Percentiles rank a stretch among this genome's conserved stretches.
These are phyloP conservation scores for Ascochyta viciae-villosae DNA, from an alignment of 2,329 filamentous ascomycete species.

Conservation along the genomic window DNA sequence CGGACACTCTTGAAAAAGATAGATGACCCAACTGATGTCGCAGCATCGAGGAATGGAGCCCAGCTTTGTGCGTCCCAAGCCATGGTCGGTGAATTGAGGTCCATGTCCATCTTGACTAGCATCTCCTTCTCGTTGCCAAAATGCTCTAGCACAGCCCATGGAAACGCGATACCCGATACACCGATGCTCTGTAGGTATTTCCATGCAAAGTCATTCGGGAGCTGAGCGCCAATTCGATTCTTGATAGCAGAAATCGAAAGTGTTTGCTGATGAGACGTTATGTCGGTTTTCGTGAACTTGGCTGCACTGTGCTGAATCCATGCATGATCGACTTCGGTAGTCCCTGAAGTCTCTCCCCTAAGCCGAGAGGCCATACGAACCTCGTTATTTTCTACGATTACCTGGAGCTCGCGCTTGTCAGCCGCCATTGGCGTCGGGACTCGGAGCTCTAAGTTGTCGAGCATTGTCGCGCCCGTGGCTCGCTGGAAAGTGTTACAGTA, in stretches of 20 bases:
- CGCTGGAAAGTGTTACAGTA: conserved; percentile 52
- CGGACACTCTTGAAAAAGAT: conserved; percentile 49
- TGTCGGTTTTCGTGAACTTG: conserved; percentile 18
- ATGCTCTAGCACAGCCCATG: conserved; percentile 52
- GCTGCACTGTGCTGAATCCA: conserved; percentile 47
- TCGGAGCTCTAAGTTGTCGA: conserved; percentile 46
- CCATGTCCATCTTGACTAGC: conserved; percentile 51
- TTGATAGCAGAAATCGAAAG: conserved; percentile 36
- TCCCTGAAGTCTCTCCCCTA: conserved; percentile 7
- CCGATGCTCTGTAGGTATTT: conserved; percentile 52
- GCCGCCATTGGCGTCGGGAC: conserved; percentile 49
- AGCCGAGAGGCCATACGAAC: conserved; percentile 48
- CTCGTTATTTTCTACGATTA: conserved; percentile 42
- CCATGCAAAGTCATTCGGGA: conserved; percentile 46
- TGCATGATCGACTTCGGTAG: conserved; percentile 19
- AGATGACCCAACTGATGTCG: conserved; percentile 53
- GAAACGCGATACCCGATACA: conserved; percentile 52
- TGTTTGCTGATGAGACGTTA: conserved; percentile 9
- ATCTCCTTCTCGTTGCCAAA: conserved; percentile 50
- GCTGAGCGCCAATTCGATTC: conserved; percentile 34
- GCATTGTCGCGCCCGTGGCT: conserved; percentile 36
- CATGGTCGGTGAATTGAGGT: conserved; percentile 25
- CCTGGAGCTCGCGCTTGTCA: conserved; percentile 47
- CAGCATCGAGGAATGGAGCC: conserved; percentile 53
- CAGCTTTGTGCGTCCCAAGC: conserved; percentile 45